phyloP scores from a whole-genome alignment of 2,329 filamentous ascomycete genomes.

The Hypoxylon rubiginosum region DNA sequence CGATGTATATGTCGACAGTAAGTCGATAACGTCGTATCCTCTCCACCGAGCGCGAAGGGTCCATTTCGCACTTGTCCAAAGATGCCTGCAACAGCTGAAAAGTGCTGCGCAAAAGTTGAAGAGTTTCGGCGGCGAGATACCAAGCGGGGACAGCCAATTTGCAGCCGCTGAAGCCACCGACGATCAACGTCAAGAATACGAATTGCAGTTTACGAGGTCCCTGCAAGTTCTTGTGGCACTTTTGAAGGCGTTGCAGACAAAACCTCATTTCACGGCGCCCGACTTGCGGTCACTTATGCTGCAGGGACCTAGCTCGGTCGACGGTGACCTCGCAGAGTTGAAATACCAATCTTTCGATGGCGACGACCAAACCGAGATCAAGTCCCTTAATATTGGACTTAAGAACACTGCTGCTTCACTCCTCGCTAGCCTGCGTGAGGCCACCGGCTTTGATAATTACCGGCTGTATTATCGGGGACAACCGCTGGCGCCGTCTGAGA shows the following conservation, averaged over 20 bases:
- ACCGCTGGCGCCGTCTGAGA: slow-evolving; percentile 72
- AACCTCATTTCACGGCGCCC: slow-evolving; percentile 70
- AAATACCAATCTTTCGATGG: slow-evolving; percentile 82
- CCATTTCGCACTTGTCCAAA: slow-evolving; percentile 78
- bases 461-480: slow-evolving; percentile 78
- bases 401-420: slow-evolving; percentile 79
- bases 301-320: slow-evolving; percentile 64
- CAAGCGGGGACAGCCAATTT: slow-evolving; percentile 63
- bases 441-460: slow-evolving; percentile 82
- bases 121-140: slow-evolving; percentile 58
- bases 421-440: slow-evolving; percentile 73
- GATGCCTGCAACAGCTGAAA: slow-evolving; percentile 79
- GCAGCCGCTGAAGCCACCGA: slow-evolving; percentile 66
- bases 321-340: slow-evolving; percentile 75
- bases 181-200: slow-evolving; percentile 65
- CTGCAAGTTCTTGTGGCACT: slow-evolving; percentile 77
- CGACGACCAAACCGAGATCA: slow-evolving; percentile 69
- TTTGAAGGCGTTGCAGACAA: slow-evolving; percentile 73
- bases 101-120: slow-evolving; percentile 72
- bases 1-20: slow-evolving; percentile 76
- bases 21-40: slow-evolving; percentile 64
- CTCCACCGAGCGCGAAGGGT: slow-evolving; percentile 65
- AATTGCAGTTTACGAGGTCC: slow-evolving; percentile 76
- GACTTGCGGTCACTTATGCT: slow-evolving; percentile 68
- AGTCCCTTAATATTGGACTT: slow-evolving; percentile 74